phyloP scores from a whole-genome alignment of 805 yeast species.

The Yamadazyma olivae region DNA sequence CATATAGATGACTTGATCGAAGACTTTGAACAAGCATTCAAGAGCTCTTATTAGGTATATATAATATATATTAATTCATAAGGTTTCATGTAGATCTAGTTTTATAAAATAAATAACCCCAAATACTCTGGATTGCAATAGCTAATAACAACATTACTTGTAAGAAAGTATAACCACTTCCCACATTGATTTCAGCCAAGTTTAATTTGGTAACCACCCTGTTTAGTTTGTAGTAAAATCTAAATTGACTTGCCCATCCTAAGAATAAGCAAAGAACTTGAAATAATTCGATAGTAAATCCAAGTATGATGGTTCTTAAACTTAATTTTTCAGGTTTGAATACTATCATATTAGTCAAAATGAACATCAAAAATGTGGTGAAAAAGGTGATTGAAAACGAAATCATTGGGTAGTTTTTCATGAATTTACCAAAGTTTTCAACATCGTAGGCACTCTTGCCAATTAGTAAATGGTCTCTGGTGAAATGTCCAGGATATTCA shows the following conservation, averaged over 20 bases:
- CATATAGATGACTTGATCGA: conserved; percentile 70
- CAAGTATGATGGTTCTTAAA: neutral
- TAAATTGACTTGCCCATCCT: conserved; percentile 9
- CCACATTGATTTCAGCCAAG: conserved; percentile 11
- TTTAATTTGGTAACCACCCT: conserved; percentile 6
- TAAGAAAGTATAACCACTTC: conserved; percentile 12
- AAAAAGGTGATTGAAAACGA: conserved; percentile 7
- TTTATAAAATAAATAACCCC: conserved; percentile 2
- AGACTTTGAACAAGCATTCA: conserved; percentile 73
- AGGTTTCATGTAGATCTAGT: neutral
- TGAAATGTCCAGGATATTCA: conserved; percentile 9
- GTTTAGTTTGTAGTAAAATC: conserved; percentile 8
- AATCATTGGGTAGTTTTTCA: conserved; percentile 10
- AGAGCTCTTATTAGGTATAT: conserved; percentile 40
- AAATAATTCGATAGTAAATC: conserved; percentile 3
- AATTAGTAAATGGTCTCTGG: conserved; percentile 8
- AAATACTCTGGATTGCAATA: conserved; percentile 5
- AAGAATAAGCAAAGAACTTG: conserved; percentile 7
- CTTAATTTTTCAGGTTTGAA: conserved; percentile 2
- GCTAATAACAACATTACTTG: conserved; percentile 6
- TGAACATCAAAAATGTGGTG: conserved; percentile 3
- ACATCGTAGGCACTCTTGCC: conserved; percentile 14
- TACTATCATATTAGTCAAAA: conserved; percentile 1
- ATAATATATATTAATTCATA: neutral
- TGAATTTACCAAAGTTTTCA: conserved; percentile 11